Evolutionary conservation across 495 filamentous ascomycete species (phyloP).

Genomic region (Lasiosphaeriaceae sp.): DNA sequence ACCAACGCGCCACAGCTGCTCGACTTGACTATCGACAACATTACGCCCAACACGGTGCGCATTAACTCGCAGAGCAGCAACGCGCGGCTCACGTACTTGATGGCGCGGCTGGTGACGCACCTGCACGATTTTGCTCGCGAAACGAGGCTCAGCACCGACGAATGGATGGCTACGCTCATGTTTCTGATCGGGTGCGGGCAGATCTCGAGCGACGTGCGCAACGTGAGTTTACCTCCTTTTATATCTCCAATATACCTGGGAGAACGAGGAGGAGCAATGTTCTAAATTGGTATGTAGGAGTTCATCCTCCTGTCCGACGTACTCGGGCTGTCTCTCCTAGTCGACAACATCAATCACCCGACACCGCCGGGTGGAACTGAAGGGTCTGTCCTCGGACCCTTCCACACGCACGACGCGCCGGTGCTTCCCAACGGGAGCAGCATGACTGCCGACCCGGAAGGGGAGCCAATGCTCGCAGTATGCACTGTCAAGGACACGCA

Average conservation of each 20-base stretch:
- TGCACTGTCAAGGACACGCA: slow-evolving; percentile 68
- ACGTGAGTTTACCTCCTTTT: slow-evolving; percentile 13
- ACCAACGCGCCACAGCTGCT: slow-evolving; percentile 45
- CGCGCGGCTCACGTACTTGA: slow-evolving; percentile 65
- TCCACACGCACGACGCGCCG: slow-evolving; percentile 87
- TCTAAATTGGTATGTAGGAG: slow-evolving; percentile 59
- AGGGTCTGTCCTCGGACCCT: slow-evolving; percentile 86
- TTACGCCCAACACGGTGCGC: slow-evolving; percentile 69
- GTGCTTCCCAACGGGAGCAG: slow-evolving; percentile 55
- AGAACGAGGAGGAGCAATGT: background rate
- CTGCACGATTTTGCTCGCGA: slow-evolving; percentile 81
- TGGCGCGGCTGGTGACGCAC: slow-evolving; percentile 70
- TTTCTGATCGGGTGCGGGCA: slow-evolving; percentile 74
- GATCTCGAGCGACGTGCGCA: slow-evolving; percentile 65
- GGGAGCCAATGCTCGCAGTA: slow-evolving; percentile 69
- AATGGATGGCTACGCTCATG: slow-evolving; percentile 72
- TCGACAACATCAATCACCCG: slow-evolving; percentile 90
- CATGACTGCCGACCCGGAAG: slow-evolving; percentile 70
- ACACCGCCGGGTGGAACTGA: slow-evolving; percentile 74
- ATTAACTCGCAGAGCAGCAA: slow-evolving; percentile 71
- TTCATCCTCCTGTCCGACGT: slow-evolving; percentile 93
- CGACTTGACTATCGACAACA: slow-evolving; percentile 76
- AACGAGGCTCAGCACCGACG: slow-evolving; percentile 69
- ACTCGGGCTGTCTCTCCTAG: slow-evolving; percentile 82
- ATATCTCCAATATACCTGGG: background rate